Base-by-base conservation (phyloP, 345 rosid genomes). In the Citrus hindsii region DNA sequence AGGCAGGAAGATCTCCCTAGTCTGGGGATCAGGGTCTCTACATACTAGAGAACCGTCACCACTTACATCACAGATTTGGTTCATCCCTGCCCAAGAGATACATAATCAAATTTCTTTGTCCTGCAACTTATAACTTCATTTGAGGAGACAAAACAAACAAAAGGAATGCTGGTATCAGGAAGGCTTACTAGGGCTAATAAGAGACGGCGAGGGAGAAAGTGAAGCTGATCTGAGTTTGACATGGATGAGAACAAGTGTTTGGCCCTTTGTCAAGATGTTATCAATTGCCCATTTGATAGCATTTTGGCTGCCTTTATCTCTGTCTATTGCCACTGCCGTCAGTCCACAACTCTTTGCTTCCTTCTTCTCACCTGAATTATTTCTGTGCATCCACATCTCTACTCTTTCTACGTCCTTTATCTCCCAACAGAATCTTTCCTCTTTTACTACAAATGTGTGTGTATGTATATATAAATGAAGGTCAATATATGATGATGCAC, bases 251-350 rank as follows among this genome's bases (percentile, higher is more conserved):
- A 89, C 25, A 10, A 90, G 84, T 8, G 88, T 83, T 76, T 92
- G 97, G 69, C 97, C 99, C 84, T 73, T 88, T 6, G 72, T 79
- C 79, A 92, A 69, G 77, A 92, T 72, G 83, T 92, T 83, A 28
- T 95, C 98, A 3, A 86, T 79, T 14, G 94, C 88, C 98, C 97
- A 95, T 89, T 91, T 95, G 42, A 95, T 84, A 38, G 99, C 98
- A 81, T 74, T 71, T 69, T 94, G 98, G 90, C 99, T 94, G 72
- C 83, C 88, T 74, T 90, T 92, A 77, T 95, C 97, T 78, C 82
- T 86, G 81, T 95, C 97, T 59, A 95, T 88, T 2, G 97, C 99
- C 80, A 94, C 95, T 16, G 97, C 99, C 66, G 92, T 88, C 75
- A 89, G 28, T 22, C 93, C 93, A n/a, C 78, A 38, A 14, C 14